Conservation (phyloP, 2,329 filamentous ascomycete species). For the Simplicillium sp. region DNA sequence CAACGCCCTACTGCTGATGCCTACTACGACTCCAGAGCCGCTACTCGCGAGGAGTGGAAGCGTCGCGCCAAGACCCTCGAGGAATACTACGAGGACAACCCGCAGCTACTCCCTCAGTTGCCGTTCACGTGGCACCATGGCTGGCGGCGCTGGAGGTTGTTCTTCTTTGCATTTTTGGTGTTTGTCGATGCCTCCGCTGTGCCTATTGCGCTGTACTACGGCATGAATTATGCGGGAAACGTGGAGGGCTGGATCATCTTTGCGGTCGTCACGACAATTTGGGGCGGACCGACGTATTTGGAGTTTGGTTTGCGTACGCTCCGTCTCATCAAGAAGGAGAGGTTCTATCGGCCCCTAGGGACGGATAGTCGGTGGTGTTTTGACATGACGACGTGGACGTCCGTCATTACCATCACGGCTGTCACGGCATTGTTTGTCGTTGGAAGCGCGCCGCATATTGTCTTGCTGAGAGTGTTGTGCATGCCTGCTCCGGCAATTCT, state of each 20-base stretch:
- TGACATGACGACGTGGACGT: constrained; percentile 37
- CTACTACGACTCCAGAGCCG: constrained; percentile 30
- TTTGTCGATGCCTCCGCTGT: constrained; percentile 33
- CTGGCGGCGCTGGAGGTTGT: constrained; percentile 30
- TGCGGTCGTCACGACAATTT: constrained; percentile 44
- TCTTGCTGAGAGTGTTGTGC: constrained; percentile 37
- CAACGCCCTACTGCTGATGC: constrained; percentile 21
- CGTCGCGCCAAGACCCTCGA: constrained; percentile 24
- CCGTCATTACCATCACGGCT: constrained; percentile 34
- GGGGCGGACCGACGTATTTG: constrained; percentile 44
- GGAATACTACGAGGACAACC: constrained; percentile 29
- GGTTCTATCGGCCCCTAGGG: constrained; percentile 40
- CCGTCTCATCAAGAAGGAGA: constrained; percentile 36
- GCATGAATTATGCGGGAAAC: constrained; percentile 30
- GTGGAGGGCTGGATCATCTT: constrained; percentile 35
- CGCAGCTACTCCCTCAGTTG: constrained; percentile 26
- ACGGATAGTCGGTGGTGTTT: constrained; percentile 36
- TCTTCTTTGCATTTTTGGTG: constrained; percentile 36
- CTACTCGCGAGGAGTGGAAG: constrained; percentile 21
- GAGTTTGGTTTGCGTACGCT: constrained; percentile 40
- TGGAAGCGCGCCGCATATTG: constrained; percentile 38
- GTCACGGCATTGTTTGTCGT: constrained; percentile 42
- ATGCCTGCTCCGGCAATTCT: constrained; percentile 43
- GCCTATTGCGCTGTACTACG: constrained; percentile 43
- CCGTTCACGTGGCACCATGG: constrained; percentile 32